Base-by-base conservation (phyloP, 176 grass and related monocot genomes). In the Themeda triandra region DNA sequence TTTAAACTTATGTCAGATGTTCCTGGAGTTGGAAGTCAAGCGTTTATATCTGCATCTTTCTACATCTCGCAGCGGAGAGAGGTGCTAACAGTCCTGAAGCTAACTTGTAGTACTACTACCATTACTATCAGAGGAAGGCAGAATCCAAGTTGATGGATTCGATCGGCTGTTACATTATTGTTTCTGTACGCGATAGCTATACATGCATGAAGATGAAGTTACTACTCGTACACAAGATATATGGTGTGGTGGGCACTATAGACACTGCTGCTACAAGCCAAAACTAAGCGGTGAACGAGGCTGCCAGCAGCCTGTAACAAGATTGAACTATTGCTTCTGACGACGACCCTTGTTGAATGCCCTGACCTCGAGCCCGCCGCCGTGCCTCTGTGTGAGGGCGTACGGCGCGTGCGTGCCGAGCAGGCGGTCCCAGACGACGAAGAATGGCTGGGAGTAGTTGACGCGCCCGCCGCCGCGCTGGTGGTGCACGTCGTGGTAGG, bases 401-500 rank as follows among this genome's bases (percentile, higher is more conserved):
- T 77, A 83, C 0, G n/a, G 29, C 5, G 49, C 80, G 24, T 94
- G 79, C 18, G 89, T 89, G 63, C 89, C 89, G 19, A 94, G 42
- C 13, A 94, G 33, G 0, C 78, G 73, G 71, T 94, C 89, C 92
- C 89, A 94, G 24, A 80, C 30, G 3, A 91, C 86, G 44, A 91
- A 94, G 89, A 91, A 94, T 0, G 89, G 89, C 70, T 91, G 92
- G 6, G 89, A 69, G 64, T 89, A 91, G 86, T 94, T 94, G 71
- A 66, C 30, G 0, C 84, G 78, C 0, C 86, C 87, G 32, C 92
- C 89, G 74, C 80, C 86, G 17, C 85, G 75, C 76, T 87, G 89
- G 89, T 94, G 92, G 75, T 94, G 92, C 65, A 91, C 78, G 70
- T 94, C 86, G 66, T 94, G 89, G 89, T 86, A 94, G 30, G 71